Conservation (phyloP, 805 yeast species). For the Monosporozyma aerobia region DNA sequence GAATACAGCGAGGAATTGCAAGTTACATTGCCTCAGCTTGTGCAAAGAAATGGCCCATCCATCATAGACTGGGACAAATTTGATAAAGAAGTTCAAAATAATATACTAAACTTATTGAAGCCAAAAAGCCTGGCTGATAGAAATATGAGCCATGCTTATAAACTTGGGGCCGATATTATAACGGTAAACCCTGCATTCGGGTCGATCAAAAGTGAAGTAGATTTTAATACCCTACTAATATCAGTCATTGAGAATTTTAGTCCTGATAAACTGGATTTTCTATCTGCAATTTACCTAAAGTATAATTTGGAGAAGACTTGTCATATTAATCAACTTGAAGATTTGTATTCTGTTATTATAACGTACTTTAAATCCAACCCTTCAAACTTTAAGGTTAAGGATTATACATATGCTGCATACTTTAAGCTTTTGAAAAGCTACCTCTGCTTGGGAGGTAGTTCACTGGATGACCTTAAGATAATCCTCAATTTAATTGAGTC, state of each 20-base stretch:
- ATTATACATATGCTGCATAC: conserved; percentile 20
- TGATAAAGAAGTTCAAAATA: not conserved
- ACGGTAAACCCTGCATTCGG: not conserved
- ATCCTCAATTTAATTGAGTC: not conserved
- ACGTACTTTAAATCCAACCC: not conserved
- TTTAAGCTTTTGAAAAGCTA: conserved; percentile 8
- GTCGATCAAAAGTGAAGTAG: not conserved
- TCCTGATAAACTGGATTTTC: not conserved
- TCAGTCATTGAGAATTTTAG: not conserved
- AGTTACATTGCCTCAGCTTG: not conserved
- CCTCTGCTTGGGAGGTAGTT: conserved; percentile 3
- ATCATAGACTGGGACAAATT: not conserved
- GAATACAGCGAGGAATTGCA: not conserved
- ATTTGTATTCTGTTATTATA: conserved; percentile 7
- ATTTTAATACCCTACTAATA: not conserved
- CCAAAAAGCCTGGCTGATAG: not conserved
- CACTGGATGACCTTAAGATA: conserved; percentile 12
- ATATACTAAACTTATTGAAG: not conserved
- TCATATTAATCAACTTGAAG: not conserved
- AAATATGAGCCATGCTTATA: not conserved
- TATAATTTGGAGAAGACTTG: not conserved
- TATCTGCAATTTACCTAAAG: not conserved
- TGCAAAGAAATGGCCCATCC: not conserved
- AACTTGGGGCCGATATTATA: not conserved
- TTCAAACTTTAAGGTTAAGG: conserved; percentile 24